Conservation (phyloP, 441 rosid genomes). For the Euphorbia neoarborescens region DNA sequence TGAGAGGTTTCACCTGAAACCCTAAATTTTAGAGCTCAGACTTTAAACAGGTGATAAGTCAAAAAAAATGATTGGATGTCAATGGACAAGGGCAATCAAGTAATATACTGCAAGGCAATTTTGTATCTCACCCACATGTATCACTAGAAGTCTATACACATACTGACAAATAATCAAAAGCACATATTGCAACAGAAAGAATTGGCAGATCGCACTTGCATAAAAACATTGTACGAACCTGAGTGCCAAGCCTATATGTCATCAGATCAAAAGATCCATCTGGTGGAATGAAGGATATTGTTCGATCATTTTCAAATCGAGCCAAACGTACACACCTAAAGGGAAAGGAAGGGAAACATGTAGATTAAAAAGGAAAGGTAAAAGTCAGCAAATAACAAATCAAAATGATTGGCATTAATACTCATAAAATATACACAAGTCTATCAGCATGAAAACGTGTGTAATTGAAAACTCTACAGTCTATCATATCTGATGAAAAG, state of each 20-base stretch:
- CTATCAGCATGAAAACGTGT: neutral
- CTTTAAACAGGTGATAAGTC: too few species aligned
- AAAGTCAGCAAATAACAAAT: slow-evolving; percentile 7
- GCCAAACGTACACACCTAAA: slow-evolving; percentile 81
- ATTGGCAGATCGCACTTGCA: neutral
- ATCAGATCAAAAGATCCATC: slow-evolving; percentile 94
- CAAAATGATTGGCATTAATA: neutral
- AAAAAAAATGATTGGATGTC: neutral
- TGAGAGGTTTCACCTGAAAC: too few species aligned
- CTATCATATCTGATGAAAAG: neutral
- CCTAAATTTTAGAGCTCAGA: too few species aligned
- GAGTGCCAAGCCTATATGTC: slow-evolving; percentile 87
- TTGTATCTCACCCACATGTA: neutral
- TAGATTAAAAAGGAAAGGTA: neutral
- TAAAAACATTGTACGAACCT: slow-evolving; percentile 37
- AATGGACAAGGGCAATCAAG: neutral
- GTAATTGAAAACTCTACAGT: neutral
- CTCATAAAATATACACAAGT: neutral
- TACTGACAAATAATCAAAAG: neutral
- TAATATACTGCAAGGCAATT: neutral
- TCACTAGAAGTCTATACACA: neutral
- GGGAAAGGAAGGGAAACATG: neutral
- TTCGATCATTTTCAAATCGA: slow-evolving; percentile 83
- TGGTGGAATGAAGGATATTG: slow-evolving; percentile 91
- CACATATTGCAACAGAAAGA: neutral